Evolutionary conservation across 495 filamentous ascomycete genomes (phyloP), one percentile per base, ranked within the genome.

Genomic region (Aspergillus kassunensis): DNA sequence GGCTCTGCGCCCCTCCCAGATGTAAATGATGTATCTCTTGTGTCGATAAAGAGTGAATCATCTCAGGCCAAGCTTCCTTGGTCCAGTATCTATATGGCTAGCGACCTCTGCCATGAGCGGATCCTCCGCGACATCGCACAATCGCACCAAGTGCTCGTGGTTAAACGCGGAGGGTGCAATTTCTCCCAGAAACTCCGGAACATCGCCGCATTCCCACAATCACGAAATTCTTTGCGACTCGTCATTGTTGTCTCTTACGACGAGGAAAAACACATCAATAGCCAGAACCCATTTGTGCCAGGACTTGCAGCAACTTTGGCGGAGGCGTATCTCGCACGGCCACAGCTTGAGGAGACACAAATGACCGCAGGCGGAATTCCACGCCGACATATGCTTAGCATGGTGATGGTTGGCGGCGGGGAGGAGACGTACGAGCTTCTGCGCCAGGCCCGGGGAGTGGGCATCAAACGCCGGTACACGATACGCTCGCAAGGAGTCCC

Each of bases 331-430:
- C 71, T 89, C 4, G 73, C 84, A 36, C 75, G 89, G 19, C 93
- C 93, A 0, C 69, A 93, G 46, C 73, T 98, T 2, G 91, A 98
- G 44, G 79, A 85, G 48, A 64, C 69, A 12, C 91, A 96, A 69
- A 65, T 74, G 30, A 92, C 88, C 2, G 78, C 84, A 0, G 79
- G 77, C 10, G 91, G 91, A 0, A 73, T 95, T 31, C 72, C 77
- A 35, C 71, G 93, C n/a, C 81, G 82, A 44, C 70, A 91, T 54
- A 81, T 82, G 12, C 85, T 96, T 15, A 78, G 84, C 19, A 84
- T 96, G 84, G 77, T 96, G 19, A 88, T 97, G 86, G 84, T 95
- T 7, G 82, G 82, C 0, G 90, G 89, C 0, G 89, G 87, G 2
- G 76, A 89, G 13, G 74, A 79, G 51, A 84, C 80, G 36, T 87